A percentile compares a stretch with the other conserved stretches of the same genome.
Conservation (phyloP, 108 stramenopile species). For the Seminavis robusta region DNA sequence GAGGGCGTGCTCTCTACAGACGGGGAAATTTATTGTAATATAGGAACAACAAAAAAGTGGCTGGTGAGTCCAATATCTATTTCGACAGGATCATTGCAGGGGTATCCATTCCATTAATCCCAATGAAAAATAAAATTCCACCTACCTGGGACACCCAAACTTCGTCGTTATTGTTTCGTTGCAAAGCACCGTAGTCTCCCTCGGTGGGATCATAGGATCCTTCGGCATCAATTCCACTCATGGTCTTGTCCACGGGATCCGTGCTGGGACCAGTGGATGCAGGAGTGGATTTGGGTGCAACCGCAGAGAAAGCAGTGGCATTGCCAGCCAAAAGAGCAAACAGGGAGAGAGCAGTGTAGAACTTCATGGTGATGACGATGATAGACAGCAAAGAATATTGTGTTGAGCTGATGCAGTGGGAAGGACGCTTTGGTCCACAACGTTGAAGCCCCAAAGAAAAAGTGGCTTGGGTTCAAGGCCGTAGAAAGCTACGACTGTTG, state of each 20-base stretch:
- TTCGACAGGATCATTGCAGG: background rate
- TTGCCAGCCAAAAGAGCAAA: conserved; percentile 13
- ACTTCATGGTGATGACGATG: conserved; percentile 41
- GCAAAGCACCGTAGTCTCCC: conserved; percentile 51
- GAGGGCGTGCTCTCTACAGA: conserved; percentile 77
- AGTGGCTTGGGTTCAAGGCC: no score
- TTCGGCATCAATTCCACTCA: conserved; percentile 63
- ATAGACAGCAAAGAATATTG: no score
- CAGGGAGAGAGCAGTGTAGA: conserved; percentile 20
- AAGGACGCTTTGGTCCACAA: no score
- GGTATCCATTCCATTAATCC: background rate
- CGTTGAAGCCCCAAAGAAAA: no score
- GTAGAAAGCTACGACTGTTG: no score
- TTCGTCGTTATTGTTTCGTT: conserved; percentile 65
- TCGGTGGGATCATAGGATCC: conserved; percentile 63
- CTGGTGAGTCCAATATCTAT: background rate
- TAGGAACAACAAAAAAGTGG: background rate
- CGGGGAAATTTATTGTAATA: background rate
- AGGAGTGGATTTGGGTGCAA: conserved; percentile 14
- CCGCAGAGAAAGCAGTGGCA: conserved; percentile 29
- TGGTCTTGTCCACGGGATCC: conserved; percentile 60
- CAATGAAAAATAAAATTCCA: background rate
- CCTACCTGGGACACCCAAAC: conserved; percentile 82
- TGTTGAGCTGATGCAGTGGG: no score
- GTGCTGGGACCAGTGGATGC: conserved; percentile 17